Base-by-base conservation (phyloP, 371 early-diverging fungal species). In the Parasitella parasitica region DNA sequence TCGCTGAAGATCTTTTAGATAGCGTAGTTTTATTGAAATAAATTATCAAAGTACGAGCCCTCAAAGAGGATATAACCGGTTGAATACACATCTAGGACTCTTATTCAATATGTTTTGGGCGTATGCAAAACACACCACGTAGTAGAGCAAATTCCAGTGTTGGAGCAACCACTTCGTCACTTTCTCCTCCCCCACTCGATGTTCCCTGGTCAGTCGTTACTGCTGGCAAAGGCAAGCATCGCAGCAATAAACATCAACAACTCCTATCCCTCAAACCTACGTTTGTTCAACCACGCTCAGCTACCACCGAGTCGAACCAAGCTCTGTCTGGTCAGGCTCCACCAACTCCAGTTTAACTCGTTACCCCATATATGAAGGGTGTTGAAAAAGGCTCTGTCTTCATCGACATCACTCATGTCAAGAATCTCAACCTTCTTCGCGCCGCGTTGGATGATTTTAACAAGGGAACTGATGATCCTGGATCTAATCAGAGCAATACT, bases 21-120 rank as follows among this genome's bases (percentile, higher is more conserved):
- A 18, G 22, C 18, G 41, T 61, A 9, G 24, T 28, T 4, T 35
- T 60, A 22, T 53, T 63, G 69, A 50, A 58, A 55, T 20, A 20
- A 27, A 16, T 9, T 9, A 20, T 1, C 12, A 20, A 22, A 46
- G 24, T 16, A 41, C 18, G 26, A 26, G 24, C 52, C 52, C 52
- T 27, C 52, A n/a, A n/a, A n/a, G n/a, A n/a, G n/a, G n/a, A n/a
- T n/a, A n/a, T n/a, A n/a, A n/a, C n/a, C n/a, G n/a, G n/a, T n/a
- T n/a, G n/a, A n/a, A n/a, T n/a, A n/a, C n/a, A n/a, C n/a, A n/a
- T n/a, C n/a, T n/a, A n/a, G n/a, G n/a, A n/a, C n/a, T n/a, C n/a
- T n/a, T n/a, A n/a, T n/a, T n/a, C n/a, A n/a, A n/a, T n/a, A n/a
- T n/a, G n/a, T n/a, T n/a, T n/a, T n/a, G n/a, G n/a, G n/a, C n/a